Percentiles rank a stretch among this genome's conserved stretches.
Conservation (phyloP, 805 yeast genomes). For the Saccharomycopsis oosterbeekiorum region DNA sequence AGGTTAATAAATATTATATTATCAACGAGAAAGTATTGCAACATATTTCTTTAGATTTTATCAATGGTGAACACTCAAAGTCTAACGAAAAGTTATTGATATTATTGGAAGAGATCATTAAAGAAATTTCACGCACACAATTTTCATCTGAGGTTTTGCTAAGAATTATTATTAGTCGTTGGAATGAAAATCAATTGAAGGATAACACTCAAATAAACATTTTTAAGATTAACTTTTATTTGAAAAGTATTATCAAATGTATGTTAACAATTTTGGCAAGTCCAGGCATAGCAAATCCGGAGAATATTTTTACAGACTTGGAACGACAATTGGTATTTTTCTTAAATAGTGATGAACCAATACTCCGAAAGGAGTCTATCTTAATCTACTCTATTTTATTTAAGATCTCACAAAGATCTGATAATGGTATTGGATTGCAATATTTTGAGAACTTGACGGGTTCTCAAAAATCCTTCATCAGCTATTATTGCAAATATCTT, state of each 20-base stretch:
- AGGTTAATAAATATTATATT: conserved; percentile 5
- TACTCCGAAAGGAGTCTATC: conserved; percentile 4
- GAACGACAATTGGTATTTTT: background rate
- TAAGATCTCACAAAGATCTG: background rate
- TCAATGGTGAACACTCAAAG: background rate
- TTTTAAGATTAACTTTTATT: background rate
- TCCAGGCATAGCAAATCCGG: background rate
- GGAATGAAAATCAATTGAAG: background rate
- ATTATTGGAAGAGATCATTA: conserved; percentile 4
- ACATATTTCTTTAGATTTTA: background rate
- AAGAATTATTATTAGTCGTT: background rate
- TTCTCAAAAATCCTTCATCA: conserved; percentile 1
- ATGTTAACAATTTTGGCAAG: background rate
- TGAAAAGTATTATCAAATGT: background rate
- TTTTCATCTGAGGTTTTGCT: background rate
- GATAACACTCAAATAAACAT: background rate
- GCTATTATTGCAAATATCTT: conserved; percentile 3
- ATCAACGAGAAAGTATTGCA: conserved; percentile 1
- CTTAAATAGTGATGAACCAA: conserved; percentile 2
- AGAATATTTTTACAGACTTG: background rate
- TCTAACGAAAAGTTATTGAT: background rate
- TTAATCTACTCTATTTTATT: conserved; percentile 7
- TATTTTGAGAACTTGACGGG: background rate
- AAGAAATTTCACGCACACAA: background rate
- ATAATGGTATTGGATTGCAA: background rate